A percentile compares a stretch with the other conserved stretches of the same genome.
Conservation (phyloP, 2,329 filamentous ascomycete genomes). For the Fusarium nisikadoi region DNA sequence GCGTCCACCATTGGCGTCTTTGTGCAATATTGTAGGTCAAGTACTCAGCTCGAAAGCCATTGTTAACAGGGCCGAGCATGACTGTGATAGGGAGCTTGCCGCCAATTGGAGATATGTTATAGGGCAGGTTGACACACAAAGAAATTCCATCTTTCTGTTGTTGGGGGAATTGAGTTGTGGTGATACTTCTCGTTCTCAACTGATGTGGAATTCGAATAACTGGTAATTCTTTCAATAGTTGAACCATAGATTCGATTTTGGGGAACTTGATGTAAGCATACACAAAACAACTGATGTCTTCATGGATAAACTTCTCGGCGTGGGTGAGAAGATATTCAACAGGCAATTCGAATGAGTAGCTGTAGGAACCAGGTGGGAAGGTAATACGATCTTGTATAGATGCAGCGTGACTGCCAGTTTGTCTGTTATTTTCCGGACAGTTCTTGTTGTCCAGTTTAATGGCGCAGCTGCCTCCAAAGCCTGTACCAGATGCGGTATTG, state of each 20-base stretch:
- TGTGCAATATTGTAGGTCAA: not conserved
- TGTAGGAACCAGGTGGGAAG: not conserved
- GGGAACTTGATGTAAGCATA: too few relatives aligned
- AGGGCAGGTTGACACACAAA: not conserved
- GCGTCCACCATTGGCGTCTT: not conserved
- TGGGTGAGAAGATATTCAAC: not conserved
- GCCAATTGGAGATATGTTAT: not conserved
- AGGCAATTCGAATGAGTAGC: not conserved
- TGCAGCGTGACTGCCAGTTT: accelerated
- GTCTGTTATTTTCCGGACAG: not conserved
- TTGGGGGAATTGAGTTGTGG: too few relatives aligned
- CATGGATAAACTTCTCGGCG: accelerated
- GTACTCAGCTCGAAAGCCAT: not conserved
- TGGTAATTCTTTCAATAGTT: too few relatives aligned
- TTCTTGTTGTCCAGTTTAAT: too few relatives aligned
- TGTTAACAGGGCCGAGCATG: not conserved
- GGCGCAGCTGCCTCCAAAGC: too few relatives aligned
- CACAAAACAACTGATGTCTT: too few relatives aligned
- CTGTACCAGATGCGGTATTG: accelerated
- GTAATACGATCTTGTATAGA: accelerated
- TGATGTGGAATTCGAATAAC: too few relatives aligned
- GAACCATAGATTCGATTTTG: too few relatives aligned
- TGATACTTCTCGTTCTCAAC: too few relatives aligned
- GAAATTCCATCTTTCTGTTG: not conserved
- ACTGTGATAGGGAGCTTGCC: not conserved